These are phyloP conservation scores for Sclerotinia subarctica DNA, from an alignment of 2,329 filamentous ascomycete genomes.

Conservation along the genomic window DNA sequence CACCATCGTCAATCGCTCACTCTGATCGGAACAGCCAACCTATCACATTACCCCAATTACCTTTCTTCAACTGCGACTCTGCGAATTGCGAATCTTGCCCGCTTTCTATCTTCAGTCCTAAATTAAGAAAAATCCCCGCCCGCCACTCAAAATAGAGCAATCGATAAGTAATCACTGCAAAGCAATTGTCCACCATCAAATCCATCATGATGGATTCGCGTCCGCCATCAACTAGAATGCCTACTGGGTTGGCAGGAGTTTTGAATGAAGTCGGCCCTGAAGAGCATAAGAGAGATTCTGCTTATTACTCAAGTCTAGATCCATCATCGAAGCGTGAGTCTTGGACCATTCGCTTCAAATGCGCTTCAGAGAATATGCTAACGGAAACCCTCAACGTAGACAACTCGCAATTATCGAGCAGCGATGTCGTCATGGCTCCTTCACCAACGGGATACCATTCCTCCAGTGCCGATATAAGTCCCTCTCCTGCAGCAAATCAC, in stretches of 20 bases:
- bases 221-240: slow-evolving; percentile 31
- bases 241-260: slow-evolving; percentile 50
- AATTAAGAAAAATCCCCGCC: slow-evolving; percentile 6
- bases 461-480: slow-evolving; percentile 57
- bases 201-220: slow-evolving; percentile 18
- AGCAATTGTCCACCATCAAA: slow-evolving; percentile 5
- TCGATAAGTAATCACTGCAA: slow-evolving; percentile 8
- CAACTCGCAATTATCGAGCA: slow-evolving; percentile 31
- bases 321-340: slow-evolving; percentile 51
- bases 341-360: not conserved
- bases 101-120: slow-evolving; percentile 11
- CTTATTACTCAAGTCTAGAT: slow-evolving; percentile 46
- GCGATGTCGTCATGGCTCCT: slow-evolving; percentile 24
- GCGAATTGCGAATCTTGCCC: slow-evolving; percentile 17
- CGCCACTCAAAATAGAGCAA: slow-evolving; percentile 9
- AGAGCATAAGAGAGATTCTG: slow-evolving; percentile 49
- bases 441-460: slow-evolving; percentile 42
- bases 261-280: slow-evolving; percentile 47
- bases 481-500: slow-evolving; percentile 54
- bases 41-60: not conserved
- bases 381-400: slow-evolving; percentile 21
- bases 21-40: not conserved
- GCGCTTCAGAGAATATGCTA: not conserved
- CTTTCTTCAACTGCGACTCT: slow-evolving; percentile 14
- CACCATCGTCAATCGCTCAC: not conserved